Conservation (phyloP, 83 land plant species). For the Diphasiastrum complanatum region DNA sequence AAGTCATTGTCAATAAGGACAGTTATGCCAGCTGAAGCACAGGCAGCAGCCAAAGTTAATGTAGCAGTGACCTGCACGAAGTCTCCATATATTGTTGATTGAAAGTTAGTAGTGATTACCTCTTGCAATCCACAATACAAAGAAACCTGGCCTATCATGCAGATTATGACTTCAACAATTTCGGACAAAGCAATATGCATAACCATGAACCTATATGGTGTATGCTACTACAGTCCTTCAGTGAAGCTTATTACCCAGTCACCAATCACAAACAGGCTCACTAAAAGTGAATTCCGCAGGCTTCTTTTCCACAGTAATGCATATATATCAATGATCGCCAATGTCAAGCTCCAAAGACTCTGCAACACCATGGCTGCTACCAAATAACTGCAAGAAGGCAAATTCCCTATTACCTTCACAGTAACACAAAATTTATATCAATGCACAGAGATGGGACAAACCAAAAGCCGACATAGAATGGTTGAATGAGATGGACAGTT, state of each 20-base stretch:
- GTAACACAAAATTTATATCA: too few species aligned
- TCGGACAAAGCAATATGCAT: neutral
- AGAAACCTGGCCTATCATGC: neutral
- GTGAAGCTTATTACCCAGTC: conserved; percentile 63
- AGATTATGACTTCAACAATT: neutral
- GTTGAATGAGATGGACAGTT: too few species aligned
- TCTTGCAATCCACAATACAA: neutral
- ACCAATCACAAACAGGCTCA: conserved; percentile 60
- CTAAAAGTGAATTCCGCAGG: conserved; percentile 40
- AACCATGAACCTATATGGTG: neutral
- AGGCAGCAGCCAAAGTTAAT: conserved; percentile 84
- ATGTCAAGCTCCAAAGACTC: conserved; percentile 57
- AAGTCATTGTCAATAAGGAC: conserved; percentile 82
- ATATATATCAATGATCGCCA: conserved; percentile 56
- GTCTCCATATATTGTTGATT: neutral
- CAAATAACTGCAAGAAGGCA: conserved; percentile 47
- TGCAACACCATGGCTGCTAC: conserved; percentile 70
- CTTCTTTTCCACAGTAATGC: conserved; percentile 59
- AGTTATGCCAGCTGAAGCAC: conserved; percentile 94
- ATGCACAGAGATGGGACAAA: too few species aligned
- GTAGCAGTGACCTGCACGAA: conserved; percentile 70
- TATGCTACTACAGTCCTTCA: neutral
- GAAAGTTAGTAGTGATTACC: neutral
- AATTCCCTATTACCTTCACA: too few species aligned
- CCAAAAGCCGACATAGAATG: too few species aligned